A percentile compares a stretch with the other conserved stretches of the same genome.
Evolutionary conservation across 2,329 filamentous ascomycete species (phyloP).

Genomic region (Aureobasidium melanogenum): DNA sequence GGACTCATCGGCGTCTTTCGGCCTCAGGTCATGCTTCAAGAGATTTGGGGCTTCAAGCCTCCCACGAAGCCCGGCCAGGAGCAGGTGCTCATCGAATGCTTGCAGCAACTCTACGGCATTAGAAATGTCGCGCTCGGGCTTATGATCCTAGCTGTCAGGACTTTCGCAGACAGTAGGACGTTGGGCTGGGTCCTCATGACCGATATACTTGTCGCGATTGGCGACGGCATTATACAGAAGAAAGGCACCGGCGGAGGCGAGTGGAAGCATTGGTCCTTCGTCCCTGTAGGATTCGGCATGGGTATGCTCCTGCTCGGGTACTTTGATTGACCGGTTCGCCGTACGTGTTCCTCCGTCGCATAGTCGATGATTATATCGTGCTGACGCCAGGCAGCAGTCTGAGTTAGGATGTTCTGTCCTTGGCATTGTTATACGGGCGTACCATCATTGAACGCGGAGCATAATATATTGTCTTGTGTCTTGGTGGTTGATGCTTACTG

Average conservation of each 20-base stretch:
- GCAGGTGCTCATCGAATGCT: background rate
- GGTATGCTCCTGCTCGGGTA: background rate
- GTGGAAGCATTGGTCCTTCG: conserved; percentile 1
- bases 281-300: background rate
- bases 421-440: background rate
- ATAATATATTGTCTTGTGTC: background rate
- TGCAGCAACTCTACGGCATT: background rate
- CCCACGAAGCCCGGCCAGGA: background rate
- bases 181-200: background rate
- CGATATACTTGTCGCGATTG: background rate
- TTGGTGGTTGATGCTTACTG: background rate
- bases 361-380: background rate
- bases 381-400: background rate
- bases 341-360: background rate
- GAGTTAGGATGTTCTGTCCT: background rate
- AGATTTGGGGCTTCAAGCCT: background rate
- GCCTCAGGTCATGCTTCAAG: background rate
- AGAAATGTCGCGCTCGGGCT: background rate
- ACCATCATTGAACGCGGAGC: background rate
- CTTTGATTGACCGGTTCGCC: background rate
- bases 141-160: background rate
- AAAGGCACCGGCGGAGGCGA: background rate
- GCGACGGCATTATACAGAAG: background rate
- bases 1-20: background rate
- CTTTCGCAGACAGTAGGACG: background rate